phyloP scores from a whole-genome alignment of 306 rosid species.

The Astragalus membranaceus region DNA sequence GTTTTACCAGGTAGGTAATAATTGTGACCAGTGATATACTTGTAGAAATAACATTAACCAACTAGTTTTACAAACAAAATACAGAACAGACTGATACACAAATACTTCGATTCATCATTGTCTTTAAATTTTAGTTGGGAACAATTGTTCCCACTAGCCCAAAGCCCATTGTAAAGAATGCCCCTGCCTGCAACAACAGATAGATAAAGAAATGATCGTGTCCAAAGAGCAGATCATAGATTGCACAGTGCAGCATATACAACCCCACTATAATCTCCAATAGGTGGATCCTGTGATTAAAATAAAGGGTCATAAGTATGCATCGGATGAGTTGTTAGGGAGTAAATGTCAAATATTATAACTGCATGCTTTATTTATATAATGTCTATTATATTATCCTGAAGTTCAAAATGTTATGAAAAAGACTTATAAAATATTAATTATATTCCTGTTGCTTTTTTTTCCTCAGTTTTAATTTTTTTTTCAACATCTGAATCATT shows the following conservation, averaged over 20 bases:
- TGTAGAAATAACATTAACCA: not conserved
- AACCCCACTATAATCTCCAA: conserved; percentile 58
- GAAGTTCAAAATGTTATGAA: not conserved
- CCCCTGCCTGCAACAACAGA: conserved; percentile 49
- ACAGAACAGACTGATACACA: not conserved
- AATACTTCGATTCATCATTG: not conserved
- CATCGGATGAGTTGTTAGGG: not conserved
- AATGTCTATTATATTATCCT: conserved; percentile 1
- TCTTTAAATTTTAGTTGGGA: conserved; percentile 25
- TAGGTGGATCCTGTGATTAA: conserved; percentile 37
- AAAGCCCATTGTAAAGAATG: conserved; percentile 54
- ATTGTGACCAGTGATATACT: not conserved
- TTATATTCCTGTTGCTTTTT: not conserved
- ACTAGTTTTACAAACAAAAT: conserved; percentile 16
- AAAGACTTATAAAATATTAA: not conserved
- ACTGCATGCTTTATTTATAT: conserved; percentile 2
- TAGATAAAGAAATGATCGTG: conserved; percentile 47
- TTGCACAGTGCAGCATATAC: conserved; percentile 59
- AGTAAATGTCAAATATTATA: not conserved
- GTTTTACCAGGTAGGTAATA: conserved; percentile 13
- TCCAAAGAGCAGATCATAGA: conserved; percentile 36
- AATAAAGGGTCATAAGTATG: conserved; percentile 1
- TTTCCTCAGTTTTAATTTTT: not conserved
- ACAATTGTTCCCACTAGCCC: conserved; percentile 47
- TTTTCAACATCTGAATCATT: not conserved